A percentile compares a stretch with the other conserved stretches of the same genome.
Evolutionary conservation across 345 rosid species (phyloP).

Genomic region (Turritis glabra): DNA sequence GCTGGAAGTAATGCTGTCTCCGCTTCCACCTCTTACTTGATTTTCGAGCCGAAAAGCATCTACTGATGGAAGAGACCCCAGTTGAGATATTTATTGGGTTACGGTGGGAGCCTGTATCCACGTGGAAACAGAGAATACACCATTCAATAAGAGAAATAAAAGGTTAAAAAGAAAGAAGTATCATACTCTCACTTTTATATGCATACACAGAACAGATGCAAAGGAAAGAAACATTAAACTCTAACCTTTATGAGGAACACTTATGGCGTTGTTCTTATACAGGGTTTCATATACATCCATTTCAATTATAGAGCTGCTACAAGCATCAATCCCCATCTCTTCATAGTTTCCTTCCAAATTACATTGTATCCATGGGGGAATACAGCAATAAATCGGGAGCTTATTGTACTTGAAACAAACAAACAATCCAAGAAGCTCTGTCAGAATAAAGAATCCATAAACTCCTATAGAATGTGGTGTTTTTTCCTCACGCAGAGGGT

Average conservation of each 20-base stretch:
- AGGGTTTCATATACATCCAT: conserved; percentile 83
- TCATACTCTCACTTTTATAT: background rate
- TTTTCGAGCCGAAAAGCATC: conserved; percentile 59
- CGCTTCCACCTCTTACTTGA: conserved; percentile 94
- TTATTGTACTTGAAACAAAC: conserved; percentile 65
- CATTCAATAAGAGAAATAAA: background rate
- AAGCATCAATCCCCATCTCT: conserved; percentile 51
- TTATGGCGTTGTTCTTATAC: conserved; percentile 39
- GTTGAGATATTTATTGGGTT: conserved; percentile 43
- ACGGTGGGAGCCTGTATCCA: conserved; percentile 57
- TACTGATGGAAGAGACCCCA: conserved; percentile 55
- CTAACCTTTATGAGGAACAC: conserved; percentile 55
- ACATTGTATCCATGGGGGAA: conserved; percentile 91
- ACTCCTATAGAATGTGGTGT: background rate
- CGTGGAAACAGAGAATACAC: conserved; percentile 11
- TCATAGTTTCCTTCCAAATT: conserved; percentile 68
- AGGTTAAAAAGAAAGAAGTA: background rate
- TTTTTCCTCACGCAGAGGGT: background rate
- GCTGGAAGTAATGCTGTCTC: conserved; percentile 68
- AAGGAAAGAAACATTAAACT: conserved; percentile 5
- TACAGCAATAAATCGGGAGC: conserved; percentile 62
- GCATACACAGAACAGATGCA: background rate
- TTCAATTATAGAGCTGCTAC: conserved; percentile 62
- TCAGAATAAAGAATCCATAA: conserved; percentile 26
- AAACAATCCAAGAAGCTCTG: conserved; percentile 25